Evolutionary conservation across 176 grass and related monocot genomes (phyloP), one percentile per base, ranked within the genome.

Genomic region (Bromus sterilis): DNA sequence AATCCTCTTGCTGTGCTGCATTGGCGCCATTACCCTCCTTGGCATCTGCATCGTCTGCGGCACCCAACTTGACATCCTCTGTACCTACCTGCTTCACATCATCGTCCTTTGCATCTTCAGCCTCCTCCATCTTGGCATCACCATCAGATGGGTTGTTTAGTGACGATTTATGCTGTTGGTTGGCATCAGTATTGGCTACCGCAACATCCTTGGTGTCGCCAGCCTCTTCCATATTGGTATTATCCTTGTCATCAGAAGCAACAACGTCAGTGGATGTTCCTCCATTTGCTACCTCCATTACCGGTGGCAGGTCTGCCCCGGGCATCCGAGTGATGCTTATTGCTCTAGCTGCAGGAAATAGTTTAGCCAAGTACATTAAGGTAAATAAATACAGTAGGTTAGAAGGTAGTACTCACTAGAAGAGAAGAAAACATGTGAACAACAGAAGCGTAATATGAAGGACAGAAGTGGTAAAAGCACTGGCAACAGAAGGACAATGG

Each of bases 251-350:
- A 37, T 39, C 61, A 70, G 80, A 69, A 79, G 76, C 59, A 82
- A 63, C 66, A 30, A 48, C 68, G 23, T 67, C 70, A 16, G 23
- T 58, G 10, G 68, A 48, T 55, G 32, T 44, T 76, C 55, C 86
- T 57, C 88, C 88, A 81, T 90, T 93, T 24, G 55, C 82, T 11
- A 86, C 31, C 46, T 83, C 91, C 86, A 83, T 82, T 61, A 40
- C 71, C 18, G 64, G 35, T 43, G 79, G 63, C 80, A 46, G 79
- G 56, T 90, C 56, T 21, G 56, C 30, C 83, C 80, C 70, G 1
- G 78, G n/a, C 82, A 90, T 80, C 79, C 69, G 15, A 23, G 37
- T 37, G 20, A 79, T 56, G 58, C 74, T 86, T 86, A 83, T 66
- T 82, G 35, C 13, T 79, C 74, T 21, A 86, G 7, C 88, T 90